Base-by-base conservation (phyloP, 108 stramenopile genomes). In the Nannochloropsis salina region DNA sequence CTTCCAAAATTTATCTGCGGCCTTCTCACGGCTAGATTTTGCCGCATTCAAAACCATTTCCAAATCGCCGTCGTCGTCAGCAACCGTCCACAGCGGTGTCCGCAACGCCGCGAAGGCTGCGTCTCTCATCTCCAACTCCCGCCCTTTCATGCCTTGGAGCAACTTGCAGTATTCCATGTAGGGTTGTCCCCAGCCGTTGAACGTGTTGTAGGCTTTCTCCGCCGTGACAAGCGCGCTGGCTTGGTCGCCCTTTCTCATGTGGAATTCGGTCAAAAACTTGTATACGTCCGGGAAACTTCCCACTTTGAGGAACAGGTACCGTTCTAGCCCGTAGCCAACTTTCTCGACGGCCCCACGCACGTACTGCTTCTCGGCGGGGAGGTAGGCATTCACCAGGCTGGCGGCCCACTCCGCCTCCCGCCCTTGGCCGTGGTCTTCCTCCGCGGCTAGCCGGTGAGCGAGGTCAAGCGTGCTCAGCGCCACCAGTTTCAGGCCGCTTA, bases 341-440 rank as follows among this genome's bases (percentile, higher is more conserved):
- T 74, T 74, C n/a, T 74, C 61, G 15, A 74, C 61, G 4, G 61
- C 61, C 61, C 61, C 61, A 15, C n/a, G 15, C 20, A 74, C 61
- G n/a, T 74, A 74, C 61, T 74, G 61, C 61, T 74, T 74, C 61
- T 74, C 61, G 61, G 61, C 61, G 61, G 61, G 61, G 15, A 74
- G n/a, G 61, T 74, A n/a, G n/a, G 61, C 61, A 74, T 74, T 74
- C 15, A 74, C 61, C 15, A 74, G 61, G n/a, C 61, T 74, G n/a
- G 61, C 61, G n/a, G 61, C 61, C 61, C 61, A 74, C 61, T 74
- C 61, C 61, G 61, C 61, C 61, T 74, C 61, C 8, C 61, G 61
- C 20, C 61, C 61, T 6, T 74, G 6, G 61, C 15, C n/a, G 8
- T 8, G 8, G 61, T 74, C 61, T 74, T 74, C 61, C 8, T 74